phyloP scores from a whole-genome alignment of 768 basidiomycete species.

The Kwoniella dendrophila region DNA sequence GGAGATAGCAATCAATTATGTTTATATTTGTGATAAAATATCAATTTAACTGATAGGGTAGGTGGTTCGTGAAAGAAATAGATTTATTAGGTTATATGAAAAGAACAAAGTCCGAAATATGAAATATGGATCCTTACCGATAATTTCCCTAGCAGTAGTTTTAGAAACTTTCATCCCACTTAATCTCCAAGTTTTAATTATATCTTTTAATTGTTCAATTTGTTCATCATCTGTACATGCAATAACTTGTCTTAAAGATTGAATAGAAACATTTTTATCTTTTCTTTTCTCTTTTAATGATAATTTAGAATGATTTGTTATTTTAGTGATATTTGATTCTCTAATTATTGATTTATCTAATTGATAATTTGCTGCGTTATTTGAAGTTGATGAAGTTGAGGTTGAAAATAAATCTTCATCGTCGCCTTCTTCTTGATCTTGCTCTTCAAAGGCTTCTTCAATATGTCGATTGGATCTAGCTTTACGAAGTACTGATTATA shows the following conservation, averaged over 20 bases:
- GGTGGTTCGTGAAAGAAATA: too few species aligned
- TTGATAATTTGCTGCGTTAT: neutral
- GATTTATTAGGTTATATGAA: too few species aligned
- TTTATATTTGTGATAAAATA: neutral
- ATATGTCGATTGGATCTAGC: neutral
- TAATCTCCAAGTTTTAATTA: slow-evolving; percentile 21
- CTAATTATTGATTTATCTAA: slow-evolving; percentile 24
- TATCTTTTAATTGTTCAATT: slow-evolving; percentile 14
- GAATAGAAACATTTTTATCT: slow-evolving; percentile 5
- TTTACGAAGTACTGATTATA: slow-evolving; percentile 21
- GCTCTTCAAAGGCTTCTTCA: slow-evolving; percentile 11
- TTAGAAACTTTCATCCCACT: slow-evolving; percentile 15
- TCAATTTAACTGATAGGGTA: neutral
- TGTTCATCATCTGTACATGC: slow-evolving; percentile 20
- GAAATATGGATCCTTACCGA: slow-evolving; percentile 19
- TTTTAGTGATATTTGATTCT: slow-evolving; percentile 13
- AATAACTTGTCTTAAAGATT: slow-evolving; percentile 27
- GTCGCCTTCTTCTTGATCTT: slow-evolving; percentile 4
- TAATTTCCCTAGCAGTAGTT: slow-evolving; percentile 24
- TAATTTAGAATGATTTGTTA: slow-evolving; percentile 9
- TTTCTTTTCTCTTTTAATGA: slow-evolving; percentile 6
- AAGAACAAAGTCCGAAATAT: too few species aligned
- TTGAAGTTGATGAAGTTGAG: neutral
- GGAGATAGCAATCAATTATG: neutral
- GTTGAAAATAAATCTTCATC: slow-evolving; percentile 25